A percentile compares a stretch with the other conserved stretches of the same genome.
These are phyloP conservation scores for Brassica balearica DNA, from an alignment of 441 rosid species.

Conservation along the genomic window DNA sequence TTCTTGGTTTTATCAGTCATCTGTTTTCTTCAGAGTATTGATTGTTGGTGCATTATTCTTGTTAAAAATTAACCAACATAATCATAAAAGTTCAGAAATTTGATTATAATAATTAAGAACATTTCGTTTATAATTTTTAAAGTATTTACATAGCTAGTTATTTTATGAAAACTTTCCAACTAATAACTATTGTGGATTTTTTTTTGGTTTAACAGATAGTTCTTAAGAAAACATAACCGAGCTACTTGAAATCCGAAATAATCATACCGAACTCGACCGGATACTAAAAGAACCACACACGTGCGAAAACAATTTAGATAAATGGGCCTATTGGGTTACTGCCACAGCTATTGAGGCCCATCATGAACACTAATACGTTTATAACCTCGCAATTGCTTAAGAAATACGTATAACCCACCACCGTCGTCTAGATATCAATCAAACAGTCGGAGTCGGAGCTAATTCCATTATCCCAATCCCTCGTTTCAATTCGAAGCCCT, in stretches of 20 bases:
- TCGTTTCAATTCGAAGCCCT: slow-evolving; percentile 43
- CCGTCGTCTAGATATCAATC: slow-evolving; percentile 26
- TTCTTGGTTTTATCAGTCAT: neutral
- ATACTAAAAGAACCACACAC: too few species aligned
- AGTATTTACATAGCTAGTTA: neutral
- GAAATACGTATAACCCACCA: slow-evolving; percentile 10
- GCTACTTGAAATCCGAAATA: too few species aligned
- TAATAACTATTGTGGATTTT: too few species aligned
- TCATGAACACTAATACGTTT: neutral
- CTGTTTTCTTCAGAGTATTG: neutral
- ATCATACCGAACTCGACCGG: too few species aligned
- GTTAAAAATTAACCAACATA: neutral
- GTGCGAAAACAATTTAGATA: too few species aligned
- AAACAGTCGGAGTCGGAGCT: neutral
- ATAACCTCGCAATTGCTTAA: neutral
- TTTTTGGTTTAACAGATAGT: too few species aligned
- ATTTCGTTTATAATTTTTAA: too few species aligned
- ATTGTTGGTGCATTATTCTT: slow-evolving; percentile 9
- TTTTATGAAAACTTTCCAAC: neutral
- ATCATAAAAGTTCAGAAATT: neutral
- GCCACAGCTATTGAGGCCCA: too few species aligned
- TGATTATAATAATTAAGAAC: neutral
- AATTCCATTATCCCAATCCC: neutral
- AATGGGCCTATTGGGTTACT: too few species aligned
- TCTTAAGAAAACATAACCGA: too few species aligned